Conservation (phyloP, 2,329 filamentous ascomycete species). For the Ophiosphaerella herpotricha region DNA sequence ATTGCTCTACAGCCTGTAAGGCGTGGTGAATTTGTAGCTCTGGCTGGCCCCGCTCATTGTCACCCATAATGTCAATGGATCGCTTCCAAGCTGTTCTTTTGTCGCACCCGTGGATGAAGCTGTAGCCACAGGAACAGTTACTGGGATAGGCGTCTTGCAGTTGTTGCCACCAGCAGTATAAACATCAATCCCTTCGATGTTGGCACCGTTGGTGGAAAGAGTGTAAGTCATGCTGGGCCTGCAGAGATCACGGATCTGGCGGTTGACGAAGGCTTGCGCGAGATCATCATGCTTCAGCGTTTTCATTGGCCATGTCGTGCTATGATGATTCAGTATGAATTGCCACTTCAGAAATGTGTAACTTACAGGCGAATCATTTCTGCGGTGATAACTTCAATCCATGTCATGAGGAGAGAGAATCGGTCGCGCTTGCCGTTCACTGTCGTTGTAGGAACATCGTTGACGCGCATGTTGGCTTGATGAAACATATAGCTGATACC, state of each 20-base stretch:
- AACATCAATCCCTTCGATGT: conserved; percentile 58
- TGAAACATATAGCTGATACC: conserved; percentile 63
- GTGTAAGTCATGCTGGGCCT: conserved; percentile 55
- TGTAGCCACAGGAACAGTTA: conserved; percentile 57
- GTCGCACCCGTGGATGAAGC: conserved; percentile 51
- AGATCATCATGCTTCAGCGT: conserved; percentile 63
- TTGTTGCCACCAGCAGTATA: conserved; percentile 53
- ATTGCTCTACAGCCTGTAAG: conserved; percentile 28
- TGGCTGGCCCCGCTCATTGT: conserved; percentile 43
- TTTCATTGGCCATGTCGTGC: conserved; percentile 57
- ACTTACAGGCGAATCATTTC: conserved; percentile 58
- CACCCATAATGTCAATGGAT: conserved; percentile 48
- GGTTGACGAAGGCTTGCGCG: conserved; percentile 56
- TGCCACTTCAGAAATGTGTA: neutral
- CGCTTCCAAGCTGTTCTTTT: conserved; percentile 59
- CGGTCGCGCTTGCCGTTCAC: conserved; percentile 55
- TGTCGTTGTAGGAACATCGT: conserved; percentile 53
- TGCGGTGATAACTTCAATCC: conserved; percentile 59
- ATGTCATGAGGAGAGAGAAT: conserved; percentile 61
- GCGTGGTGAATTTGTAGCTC: conserved; percentile 38
- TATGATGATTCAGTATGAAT: conserved; percentile 12
- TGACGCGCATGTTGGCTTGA: conserved; percentile 63
- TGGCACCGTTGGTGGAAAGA: conserved; percentile 48
- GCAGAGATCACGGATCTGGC: conserved; percentile 60
- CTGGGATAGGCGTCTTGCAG: conserved; percentile 58